Evolutionary conservation across 257 asterid species (phyloP).

Genomic region (Solanum chaucha): DNA sequence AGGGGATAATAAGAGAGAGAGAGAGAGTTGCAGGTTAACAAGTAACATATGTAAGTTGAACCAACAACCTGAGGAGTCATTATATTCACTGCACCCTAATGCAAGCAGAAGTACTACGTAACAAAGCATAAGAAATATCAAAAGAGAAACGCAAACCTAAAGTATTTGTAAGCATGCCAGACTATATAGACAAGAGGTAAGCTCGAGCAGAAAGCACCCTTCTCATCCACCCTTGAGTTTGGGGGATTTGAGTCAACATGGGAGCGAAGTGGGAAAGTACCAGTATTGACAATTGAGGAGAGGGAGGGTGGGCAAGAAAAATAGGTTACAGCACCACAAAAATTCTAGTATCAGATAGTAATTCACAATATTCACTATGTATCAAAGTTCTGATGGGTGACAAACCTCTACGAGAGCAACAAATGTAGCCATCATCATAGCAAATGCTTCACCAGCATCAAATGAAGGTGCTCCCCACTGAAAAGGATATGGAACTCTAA

Average conservation of each 20-base stretch:
- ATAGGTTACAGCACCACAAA: not conserved
- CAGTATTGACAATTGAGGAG: not conserved
- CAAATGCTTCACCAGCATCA: slow-evolving; percentile 41
- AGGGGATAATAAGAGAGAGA: not conserved
- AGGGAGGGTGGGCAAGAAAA: not conserved
- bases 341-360: not conserved
- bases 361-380: not conserved
- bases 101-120: not conserved
- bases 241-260: not conserved
- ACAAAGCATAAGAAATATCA: not conserved
- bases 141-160: not conserved
- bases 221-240: not conserved
- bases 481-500: slow-evolving; percentile 37
- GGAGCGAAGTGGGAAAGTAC: not conserved
- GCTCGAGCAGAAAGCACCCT: not conserved
- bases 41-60: not conserved
- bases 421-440: slow-evolving; percentile 35
- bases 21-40: not conserved
- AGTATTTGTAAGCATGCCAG: not conserved
- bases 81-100: not conserved
- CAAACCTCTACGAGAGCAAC: slow-evolving; percentile 28
- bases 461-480: slow-evolving; percentile 42
- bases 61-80: not conserved
- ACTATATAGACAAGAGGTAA: not conserved
- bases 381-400: not conserved